These are phyloP conservation scores for Ceratobasidium sp. DNA, from an alignment of 1,284 basidiomycete genomes.

Conservation along the genomic window DNA sequence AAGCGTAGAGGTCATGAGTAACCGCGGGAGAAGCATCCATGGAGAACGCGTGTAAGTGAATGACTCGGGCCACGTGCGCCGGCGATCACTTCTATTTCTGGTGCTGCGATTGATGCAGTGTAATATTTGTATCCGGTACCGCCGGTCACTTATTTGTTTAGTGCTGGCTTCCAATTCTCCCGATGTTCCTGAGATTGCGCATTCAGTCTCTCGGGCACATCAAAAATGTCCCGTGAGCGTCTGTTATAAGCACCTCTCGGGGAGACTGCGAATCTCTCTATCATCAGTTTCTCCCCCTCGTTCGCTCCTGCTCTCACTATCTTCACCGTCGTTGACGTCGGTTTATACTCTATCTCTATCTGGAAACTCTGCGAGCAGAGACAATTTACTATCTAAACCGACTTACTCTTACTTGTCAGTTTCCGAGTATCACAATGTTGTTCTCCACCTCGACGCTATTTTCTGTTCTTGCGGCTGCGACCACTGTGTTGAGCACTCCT, in stretches of 20 bases:
- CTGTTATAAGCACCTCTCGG: conserved; percentile 1
- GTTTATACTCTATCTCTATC: background rate
- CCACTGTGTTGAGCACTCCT: background rate
- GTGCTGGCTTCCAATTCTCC: background rate
- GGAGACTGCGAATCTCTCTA: background rate
- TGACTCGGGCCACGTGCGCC: too few species aligned
- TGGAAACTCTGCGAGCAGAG: conserved; percentile 35
- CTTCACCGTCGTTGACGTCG: conserved; percentile 32
- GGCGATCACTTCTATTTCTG: too few species aligned
- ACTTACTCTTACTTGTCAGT: background rate
- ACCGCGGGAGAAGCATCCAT: too few species aligned
- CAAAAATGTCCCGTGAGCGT: background rate
- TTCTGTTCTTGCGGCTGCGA: background rate
- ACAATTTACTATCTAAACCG: background rate
- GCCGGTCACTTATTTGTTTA: background rate
- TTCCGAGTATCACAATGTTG: conserved; percentile 11
- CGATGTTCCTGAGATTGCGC: conserved; percentile 6
- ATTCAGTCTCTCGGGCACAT: background rate
- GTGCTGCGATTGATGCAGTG: too few species aligned
- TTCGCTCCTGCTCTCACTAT: conserved; percentile 5
- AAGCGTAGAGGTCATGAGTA: too few species aligned
- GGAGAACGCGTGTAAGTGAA: too few species aligned
- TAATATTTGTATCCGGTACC: background rate
- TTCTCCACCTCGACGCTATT: conserved; percentile 25
- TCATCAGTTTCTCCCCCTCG: background rate